Conservation (phyloP, 2,329 filamentous ascomycete species). For the Penicillium hordei region DNA sequence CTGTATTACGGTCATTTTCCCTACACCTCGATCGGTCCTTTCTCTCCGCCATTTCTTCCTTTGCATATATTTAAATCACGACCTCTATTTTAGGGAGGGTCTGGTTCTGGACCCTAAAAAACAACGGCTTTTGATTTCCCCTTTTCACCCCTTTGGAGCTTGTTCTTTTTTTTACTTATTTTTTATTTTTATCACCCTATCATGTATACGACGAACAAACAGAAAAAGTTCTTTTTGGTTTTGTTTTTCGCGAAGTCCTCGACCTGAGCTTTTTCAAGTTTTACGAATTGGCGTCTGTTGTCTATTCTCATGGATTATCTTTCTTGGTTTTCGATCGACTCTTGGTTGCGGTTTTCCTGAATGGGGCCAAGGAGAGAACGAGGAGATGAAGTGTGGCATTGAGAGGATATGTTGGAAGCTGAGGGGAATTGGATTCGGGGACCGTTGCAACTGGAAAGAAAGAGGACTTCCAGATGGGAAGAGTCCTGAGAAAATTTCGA, state of each 20-base stretch:
- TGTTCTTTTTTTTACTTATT: constrained; percentile 33
- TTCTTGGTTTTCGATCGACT: constrained; percentile 31
- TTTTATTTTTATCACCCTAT: constrained; percentile 22
- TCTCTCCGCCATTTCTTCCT: constrained; percentile 32
- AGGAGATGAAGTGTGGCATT: constrained; percentile 33
- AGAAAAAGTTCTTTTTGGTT: constrained; percentile 24
- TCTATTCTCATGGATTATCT: constrained; percentile 36
- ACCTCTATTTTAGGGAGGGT: constrained; percentile 21
- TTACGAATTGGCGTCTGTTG: constrained; percentile 47
- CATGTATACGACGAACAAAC: constrained; percentile 47
- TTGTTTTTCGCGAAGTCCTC: constrained; percentile 37
- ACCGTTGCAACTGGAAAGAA: constrained; percentile 20
- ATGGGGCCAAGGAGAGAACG: constrained; percentile 36
- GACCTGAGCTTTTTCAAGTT: constrained; percentile 38
- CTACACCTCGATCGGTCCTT: constrained; percentile 25
- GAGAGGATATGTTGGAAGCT: constrained; percentile 30
- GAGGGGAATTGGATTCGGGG: constrained; percentile 18
- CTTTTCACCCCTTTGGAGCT: constrained; percentile 24
- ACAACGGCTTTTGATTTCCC: constrained; percentile 17
- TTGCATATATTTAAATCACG: constrained; percentile 41
- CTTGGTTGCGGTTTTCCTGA: constrained; percentile 30
- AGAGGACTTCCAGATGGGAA: constrained; percentile 18
- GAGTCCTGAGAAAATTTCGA: constrained; percentile 25
- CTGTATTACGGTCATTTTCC: constrained; percentile 35
- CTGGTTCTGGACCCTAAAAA: not conserved